These are phyloP conservation scores for Cochlearia excelsa DNA, from an alignment of 345 rosid species.

Conservation along the genomic window DNA sequence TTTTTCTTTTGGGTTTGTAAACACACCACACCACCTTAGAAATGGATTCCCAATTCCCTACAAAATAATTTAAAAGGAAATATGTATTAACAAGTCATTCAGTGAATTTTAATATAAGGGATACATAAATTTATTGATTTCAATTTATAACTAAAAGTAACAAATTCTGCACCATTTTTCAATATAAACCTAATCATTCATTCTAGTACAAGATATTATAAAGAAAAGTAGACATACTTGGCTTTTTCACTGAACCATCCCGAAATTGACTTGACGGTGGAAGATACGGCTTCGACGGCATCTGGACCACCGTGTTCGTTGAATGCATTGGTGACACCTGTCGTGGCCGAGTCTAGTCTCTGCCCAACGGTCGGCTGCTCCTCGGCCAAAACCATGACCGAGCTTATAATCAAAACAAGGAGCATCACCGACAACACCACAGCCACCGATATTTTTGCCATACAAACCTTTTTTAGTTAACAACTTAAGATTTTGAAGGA, in stretches of 20 bases:
- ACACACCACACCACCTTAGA: slow-evolving; percentile 1
- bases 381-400: slow-evolving; percentile 10
- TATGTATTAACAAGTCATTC: background rate
- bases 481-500: no score
- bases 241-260: slow-evolving; percentile 33
- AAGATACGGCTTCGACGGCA: slow-evolving; percentile 25
- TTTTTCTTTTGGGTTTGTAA: background rate
- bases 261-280: slow-evolving; percentile 18
- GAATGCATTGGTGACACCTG: slow-evolving; percentile 16
- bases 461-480: slow-evolving; percentile 6
- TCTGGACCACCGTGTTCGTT: slow-evolving; percentile 28
- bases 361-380: slow-evolving; percentile 29
- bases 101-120: no score
- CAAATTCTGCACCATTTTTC: no score
- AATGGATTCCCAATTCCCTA: slow-evolving; percentile 34
- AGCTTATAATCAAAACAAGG: slow-evolving; percentile 12
- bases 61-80: background rate
- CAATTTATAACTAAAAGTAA: no score
- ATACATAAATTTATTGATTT: no score
- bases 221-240: slow-evolving; percentile 19
- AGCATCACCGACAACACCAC: slow-evolving; percentile 28
- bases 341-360: slow-evolving; percentile 23
- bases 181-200: background rate
- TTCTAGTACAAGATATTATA: background rate
- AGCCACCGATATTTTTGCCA: slow-evolving; percentile 21